Percentiles rank a stretch among this genome's conserved stretches.
phyloP scores from a whole-genome alignment of 1,139 yeast species.

The Debaryomycetaceae sp. region DNA sequence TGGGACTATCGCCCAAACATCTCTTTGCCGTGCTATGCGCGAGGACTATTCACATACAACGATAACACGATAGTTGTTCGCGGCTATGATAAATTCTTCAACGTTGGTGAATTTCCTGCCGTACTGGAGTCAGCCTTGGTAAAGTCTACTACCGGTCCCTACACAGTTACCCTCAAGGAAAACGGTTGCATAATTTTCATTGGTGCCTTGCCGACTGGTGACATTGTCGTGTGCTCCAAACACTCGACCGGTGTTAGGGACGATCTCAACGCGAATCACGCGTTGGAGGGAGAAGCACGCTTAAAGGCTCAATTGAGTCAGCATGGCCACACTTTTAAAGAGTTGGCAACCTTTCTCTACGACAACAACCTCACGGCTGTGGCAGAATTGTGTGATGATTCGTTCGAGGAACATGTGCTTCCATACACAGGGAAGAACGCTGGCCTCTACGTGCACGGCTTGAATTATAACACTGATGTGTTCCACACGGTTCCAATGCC shows the following conservation, averaged over 20 bases:
- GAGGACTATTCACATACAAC: conserved; percentile 68
- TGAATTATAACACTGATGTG: conserved; percentile 55
- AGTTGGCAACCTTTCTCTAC: conserved; percentile 48
- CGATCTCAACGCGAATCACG: conserved; percentile 49
- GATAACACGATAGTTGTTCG: conserved; percentile 50
- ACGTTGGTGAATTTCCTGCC: conserved; percentile 48
- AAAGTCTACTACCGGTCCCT: conserved; percentile 58
- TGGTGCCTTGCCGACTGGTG: conserved; percentile 66
- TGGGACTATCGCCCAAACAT: conserved; percentile 60
- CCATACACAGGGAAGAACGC: conserved; percentile 57
- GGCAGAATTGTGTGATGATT: conserved; percentile 87
- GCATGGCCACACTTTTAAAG: conserved; percentile 26
- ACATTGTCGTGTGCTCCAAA: conserved; percentile 74
- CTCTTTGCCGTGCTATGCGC: conserved; percentile 58
- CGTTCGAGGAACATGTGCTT: conserved; percentile 87
- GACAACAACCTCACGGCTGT: conserved; percentile 64
- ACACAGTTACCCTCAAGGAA: conserved; percentile 71
- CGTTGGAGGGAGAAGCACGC: conserved; percentile 57
- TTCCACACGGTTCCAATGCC: conserved; percentile 60
- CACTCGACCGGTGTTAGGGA: conserved; percentile 71
- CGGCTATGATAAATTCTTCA: conserved; percentile 94
- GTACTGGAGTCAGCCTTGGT: conserved; percentile 43
- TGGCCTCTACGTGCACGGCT: conserved; percentile 84
- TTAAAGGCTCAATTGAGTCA: conserved; percentile 40
- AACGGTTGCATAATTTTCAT: conserved; percentile 89